Conservation (phyloP, 441 rosid genomes). For the Erodium texanum region DNA sequence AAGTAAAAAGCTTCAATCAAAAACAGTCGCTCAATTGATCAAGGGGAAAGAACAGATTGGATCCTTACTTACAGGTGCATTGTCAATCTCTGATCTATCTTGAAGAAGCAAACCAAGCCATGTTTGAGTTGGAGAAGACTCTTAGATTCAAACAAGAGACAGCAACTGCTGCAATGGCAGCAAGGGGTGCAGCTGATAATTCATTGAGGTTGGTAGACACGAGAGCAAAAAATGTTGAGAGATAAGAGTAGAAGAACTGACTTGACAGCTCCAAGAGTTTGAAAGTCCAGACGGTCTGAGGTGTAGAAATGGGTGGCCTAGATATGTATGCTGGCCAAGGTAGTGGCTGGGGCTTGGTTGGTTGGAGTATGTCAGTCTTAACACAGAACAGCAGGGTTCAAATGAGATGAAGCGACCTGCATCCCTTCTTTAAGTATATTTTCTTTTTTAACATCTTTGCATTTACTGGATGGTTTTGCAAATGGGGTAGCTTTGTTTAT, state of each 20-base stretch:
- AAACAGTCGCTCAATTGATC: slow-evolving; percentile 48
- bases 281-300: too few relatives aligned
- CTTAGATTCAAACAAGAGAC: slow-evolving; percentile 88
- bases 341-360: too few relatives aligned
- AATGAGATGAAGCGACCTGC: too few relatives aligned
- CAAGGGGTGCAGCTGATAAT: slow-evolving; percentile 90
- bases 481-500: too few relatives aligned
- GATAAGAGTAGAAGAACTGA: slow-evolving; percentile 80
- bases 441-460: too few relatives aligned
- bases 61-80: slow-evolving; percentile 71
- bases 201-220: slow-evolving; percentile 73
- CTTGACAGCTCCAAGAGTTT: slow-evolving; percentile 62
- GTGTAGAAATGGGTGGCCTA: too few relatives aligned
- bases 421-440: too few relatives aligned
- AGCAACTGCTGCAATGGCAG: slow-evolving; percentile 89
- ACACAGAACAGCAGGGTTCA: too few relatives aligned
- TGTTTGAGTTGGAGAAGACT: slow-evolving; percentile 74
- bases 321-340: too few relatives aligned
- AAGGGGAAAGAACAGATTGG: slow-evolving; percentile 86
- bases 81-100: too few relatives aligned
- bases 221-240: slow-evolving; percentile 73
- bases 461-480: too few relatives aligned
- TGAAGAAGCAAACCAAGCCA: slow-evolving; percentile 63
- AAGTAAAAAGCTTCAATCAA: slow-evolving; percentile 59
- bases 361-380: too few relatives aligned